phyloP scores from a whole-genome alignment of 148 eudicot species.

The Mesembryanthemum crystallinum region DNA sequence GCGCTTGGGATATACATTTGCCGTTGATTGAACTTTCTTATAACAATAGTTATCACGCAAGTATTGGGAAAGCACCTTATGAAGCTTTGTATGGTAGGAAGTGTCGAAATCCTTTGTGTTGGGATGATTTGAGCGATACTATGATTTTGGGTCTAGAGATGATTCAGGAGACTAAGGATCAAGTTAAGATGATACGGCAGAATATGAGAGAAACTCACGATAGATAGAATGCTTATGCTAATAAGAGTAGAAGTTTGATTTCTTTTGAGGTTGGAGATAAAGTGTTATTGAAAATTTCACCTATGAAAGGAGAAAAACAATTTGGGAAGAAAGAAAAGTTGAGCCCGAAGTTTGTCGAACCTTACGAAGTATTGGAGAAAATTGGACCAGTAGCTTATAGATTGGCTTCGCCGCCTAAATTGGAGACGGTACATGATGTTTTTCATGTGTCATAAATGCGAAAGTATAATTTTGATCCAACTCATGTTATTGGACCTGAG shows the following conservation, averaged over 20 bases:
- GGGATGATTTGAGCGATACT: background rate
- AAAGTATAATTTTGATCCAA: background rate
- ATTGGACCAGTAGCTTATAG: background rate
- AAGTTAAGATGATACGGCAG: background rate
- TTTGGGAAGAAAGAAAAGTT: constrained; percentile 6
- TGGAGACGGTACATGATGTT: background rate
- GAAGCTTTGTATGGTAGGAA: background rate
- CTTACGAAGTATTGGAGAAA: background rate
- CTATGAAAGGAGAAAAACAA: background rate
- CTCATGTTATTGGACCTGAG: background rate
- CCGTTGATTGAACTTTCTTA: background rate
- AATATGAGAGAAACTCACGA: background rate
- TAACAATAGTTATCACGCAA: background rate
- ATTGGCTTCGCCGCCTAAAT: background rate
- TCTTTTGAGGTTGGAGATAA: background rate
- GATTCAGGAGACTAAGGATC: background rate
- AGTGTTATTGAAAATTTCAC: background rate
- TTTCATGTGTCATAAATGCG: background rate
- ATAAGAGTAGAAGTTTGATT: background rate
- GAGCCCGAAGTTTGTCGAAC: background rate
- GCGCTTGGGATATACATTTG: background rate
- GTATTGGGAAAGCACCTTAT: background rate
- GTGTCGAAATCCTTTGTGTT: background rate
- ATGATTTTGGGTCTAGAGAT: background rate
- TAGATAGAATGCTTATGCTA: background rate